Evolutionary conservation across 495 filamentous ascomycete genomes (phyloP).

Genomic region (Lichina pygmaea): DNA sequence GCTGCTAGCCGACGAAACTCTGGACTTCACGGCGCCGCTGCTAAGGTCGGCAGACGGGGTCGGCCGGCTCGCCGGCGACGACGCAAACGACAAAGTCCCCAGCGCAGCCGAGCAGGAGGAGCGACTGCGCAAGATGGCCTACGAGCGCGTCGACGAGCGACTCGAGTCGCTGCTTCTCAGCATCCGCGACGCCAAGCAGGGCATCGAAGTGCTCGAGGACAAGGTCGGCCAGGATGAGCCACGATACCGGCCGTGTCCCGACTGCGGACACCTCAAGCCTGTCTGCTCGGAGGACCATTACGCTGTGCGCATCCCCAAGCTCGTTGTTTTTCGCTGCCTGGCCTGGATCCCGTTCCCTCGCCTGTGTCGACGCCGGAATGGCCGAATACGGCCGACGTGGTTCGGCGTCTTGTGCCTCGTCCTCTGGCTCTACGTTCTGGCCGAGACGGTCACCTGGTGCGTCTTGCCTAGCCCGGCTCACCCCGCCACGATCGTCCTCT

Average conservation of each 20-base stretch:
- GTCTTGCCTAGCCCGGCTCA: background rate
- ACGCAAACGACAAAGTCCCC: background rate
- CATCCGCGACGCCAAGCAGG: conserved; percentile 37
- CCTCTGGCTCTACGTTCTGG: background rate
- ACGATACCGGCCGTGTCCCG: background rate
- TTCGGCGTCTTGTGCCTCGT: background rate
- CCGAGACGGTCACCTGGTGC: background rate
- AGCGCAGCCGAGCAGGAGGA: conserved; percentile 1
- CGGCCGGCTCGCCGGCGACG: background rate
- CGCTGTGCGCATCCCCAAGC: background rate
- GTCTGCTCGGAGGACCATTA: background rate
- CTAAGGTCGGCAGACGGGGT: background rate
- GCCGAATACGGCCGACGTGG: background rate
- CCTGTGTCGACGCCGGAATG: background rate
- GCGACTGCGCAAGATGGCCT: conserved; percentile 20
- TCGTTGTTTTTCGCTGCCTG: no score
- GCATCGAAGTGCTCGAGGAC: conserved; percentile 36
- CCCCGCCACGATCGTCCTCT: background rate
- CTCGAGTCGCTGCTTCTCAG: conserved; percentile 29
- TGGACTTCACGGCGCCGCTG: background rate
- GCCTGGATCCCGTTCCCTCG: background rate
- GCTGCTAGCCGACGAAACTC: conserved; percentile 18
- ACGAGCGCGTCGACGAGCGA: conserved; percentile 28
- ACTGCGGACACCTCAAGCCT: background rate
- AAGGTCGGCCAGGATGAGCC: conserved; percentile 12